Conservation (phyloP, 2,329 filamentous ascomycete species). For the Phoma sp. region DNA sequence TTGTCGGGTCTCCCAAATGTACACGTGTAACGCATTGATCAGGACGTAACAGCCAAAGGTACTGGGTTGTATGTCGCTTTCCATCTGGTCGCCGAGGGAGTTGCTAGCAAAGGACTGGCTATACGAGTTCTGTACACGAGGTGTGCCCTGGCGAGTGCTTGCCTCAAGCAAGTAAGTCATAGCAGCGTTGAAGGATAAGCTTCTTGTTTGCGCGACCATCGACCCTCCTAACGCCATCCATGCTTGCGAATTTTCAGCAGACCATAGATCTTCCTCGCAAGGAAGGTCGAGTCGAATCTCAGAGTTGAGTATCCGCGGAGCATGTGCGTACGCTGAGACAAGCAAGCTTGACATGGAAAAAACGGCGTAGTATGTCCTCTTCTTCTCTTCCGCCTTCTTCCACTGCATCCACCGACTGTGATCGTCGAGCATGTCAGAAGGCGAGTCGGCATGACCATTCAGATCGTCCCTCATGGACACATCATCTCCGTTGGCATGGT, state of each 20-base stretch:
- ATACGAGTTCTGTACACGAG: constrained; percentile 45
- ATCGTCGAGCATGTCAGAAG: constrained; percentile 58
- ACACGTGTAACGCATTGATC: constrained; percentile 95
- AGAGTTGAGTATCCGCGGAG: constrained; percentile 89
- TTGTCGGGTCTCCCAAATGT: constrained; percentile 97
- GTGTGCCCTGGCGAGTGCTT: constrained; percentile 65
- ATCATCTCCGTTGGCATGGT: constrained; percentile 58
- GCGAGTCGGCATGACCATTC: constrained; percentile 46
- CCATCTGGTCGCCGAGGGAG: constrained; percentile 58
- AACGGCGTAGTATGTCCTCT: constrained; percentile 88
- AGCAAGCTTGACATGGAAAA: constrained; percentile 91
- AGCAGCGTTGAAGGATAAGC: constrained; percentile 80
- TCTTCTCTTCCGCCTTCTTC: constrained; percentile 88
- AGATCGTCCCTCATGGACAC: constrained; percentile 62
- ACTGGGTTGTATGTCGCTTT: constrained; percentile 76
- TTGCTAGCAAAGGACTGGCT: constrained; percentile 59
- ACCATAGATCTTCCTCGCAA: constrained; percentile 91
- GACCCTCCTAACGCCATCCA: constrained; percentile 81
- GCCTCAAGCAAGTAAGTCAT: constrained; percentile 81
- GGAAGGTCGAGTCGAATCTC: constrained; percentile 89
- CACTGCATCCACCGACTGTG: constrained; percentile 85
- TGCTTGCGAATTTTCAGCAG: constrained; percentile 79
- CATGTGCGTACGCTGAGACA: constrained; percentile 91
- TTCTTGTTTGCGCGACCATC: constrained; percentile 71
- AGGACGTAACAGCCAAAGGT: constrained; percentile 90